Base-by-base conservation (phyloP, 768 basidiomycete species). In the Rhizopogon vesiculosus region DNA sequence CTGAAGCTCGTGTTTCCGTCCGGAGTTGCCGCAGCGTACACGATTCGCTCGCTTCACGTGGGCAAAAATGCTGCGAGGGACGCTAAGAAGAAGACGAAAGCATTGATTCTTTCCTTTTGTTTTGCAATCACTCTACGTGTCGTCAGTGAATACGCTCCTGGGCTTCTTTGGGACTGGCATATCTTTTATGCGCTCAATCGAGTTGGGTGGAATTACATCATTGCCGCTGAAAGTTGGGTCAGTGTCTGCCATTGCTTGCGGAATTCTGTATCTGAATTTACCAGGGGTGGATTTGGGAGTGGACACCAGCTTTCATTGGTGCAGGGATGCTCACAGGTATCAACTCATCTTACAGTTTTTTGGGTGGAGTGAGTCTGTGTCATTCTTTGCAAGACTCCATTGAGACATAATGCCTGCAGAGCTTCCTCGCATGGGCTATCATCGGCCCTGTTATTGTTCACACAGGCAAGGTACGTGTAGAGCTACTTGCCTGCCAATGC, bases 1-100 rank as follows among this genome's bases (percentile, higher is more conserved):
- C 81, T 83, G 65, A 84, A 83, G 65, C 67, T 84, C 15, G 80
- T 80, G 15, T 85, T 86, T 73, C 84, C 83, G 0, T 84, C 84
- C 1, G 82, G 81, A 29, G 80, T 86, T 56, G 86, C 85, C 15
- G 83, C 84, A 38, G 85, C 84, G 9, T 84, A 78, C 60, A 84
- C 82, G 28, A 85, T 86, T 59, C 82, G 78, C 38, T 82, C 83
- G 8, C 68, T 84, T 31, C 86, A 86, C 57, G 74, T 76, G 38
- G 78, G 78, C 15, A 72, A 69, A 52, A 68, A 72, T 22, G 83
- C 81, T 39, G 80, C 80, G 12, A 64, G 69, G 28, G 75, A 73
- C 7, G 83, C 84, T 19, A 75, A 69, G 62, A 81, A 82, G 66
- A 86, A 85, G 71, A 76, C 82, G 1, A 68, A 80, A 42, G 76